Conservation (phyloP, 306 rosid genomes). For the Fragaria nilgerrensis region DNA sequence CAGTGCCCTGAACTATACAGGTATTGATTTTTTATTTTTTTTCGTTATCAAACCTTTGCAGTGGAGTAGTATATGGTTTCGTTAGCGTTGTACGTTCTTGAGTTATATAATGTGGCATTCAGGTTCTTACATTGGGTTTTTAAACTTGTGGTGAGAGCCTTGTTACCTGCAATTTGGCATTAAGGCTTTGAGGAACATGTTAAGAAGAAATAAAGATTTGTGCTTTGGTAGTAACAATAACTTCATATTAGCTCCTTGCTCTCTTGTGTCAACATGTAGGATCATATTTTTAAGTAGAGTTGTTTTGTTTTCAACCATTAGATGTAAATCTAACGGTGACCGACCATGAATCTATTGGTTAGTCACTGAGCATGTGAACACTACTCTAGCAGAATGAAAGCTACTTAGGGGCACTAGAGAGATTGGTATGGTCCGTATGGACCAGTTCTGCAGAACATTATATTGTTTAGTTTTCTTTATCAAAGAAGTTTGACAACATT, state of each 20-base stretch:
- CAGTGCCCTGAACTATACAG: constrained; percentile 97
- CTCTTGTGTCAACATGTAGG: not conserved
- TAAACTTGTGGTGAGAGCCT: not conserved
- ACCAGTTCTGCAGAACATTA: not conserved
- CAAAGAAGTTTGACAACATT: not conserved
- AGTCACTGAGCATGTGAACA: too few species aligned
- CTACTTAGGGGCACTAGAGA: not conserved
- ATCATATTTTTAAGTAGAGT: too few species aligned
- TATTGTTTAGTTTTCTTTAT: not conserved
- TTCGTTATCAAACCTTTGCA: not conserved
- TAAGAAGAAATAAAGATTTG: not conserved
- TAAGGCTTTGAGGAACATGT: not conserved
- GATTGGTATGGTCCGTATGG: not conserved
- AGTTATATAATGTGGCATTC: not conserved
- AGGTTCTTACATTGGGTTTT: not conserved
- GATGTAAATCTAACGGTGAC: too few species aligned
- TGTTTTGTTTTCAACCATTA: too few species aligned
- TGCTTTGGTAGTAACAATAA: not conserved
- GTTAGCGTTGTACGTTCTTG: not conserved
- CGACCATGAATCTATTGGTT: too few species aligned
- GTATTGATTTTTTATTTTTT: constrained; percentile 26
- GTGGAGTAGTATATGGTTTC: not conserved
- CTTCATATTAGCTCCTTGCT: not conserved
- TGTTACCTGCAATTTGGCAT: not conserved
- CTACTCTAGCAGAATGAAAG: not conserved